These are phyloP conservation scores for Sphaerulina vaccinii DNA, from an alignment of 2,329 filamentous ascomycete species.

Conservation along the genomic window DNA sequence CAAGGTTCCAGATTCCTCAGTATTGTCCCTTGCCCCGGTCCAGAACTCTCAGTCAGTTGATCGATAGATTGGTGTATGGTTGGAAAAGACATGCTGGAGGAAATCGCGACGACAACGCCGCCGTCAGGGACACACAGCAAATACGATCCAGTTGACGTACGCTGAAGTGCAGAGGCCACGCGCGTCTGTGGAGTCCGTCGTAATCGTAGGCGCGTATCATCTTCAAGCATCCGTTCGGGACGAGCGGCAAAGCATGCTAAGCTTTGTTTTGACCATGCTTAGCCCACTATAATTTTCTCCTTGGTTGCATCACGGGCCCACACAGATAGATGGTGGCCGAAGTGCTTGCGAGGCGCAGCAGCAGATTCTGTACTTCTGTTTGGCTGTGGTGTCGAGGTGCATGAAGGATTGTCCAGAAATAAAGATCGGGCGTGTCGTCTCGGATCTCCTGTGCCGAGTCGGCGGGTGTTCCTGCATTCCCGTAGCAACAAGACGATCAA, in stretches of 20 bases:
- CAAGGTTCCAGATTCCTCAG: background rate
- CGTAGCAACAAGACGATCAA: background rate
- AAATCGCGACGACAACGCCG: background rate
- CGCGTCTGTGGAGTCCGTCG: slow-evolving; percentile 15
- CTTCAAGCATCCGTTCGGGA: slow-evolving; percentile 1
- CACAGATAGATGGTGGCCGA: slow-evolving; percentile 3
- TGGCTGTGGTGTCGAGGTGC: background rate
- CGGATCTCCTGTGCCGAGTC: background rate
- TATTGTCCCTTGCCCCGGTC: too few species aligned
- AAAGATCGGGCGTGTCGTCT: too few species aligned
- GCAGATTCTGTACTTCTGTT: background rate
- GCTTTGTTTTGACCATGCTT: slow-evolving; percentile 12
- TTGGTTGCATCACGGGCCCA: slow-evolving; percentile 4
- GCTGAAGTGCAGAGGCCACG: slow-evolving; percentile 1
- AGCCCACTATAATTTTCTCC: slow-evolving; percentile 12
- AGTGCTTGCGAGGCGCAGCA: slow-evolving; percentile 9
- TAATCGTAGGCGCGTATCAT: slow-evolving; percentile 12
- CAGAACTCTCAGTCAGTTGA: background rate
- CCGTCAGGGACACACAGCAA: slow-evolving; percentile 5
- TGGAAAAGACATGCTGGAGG: slow-evolving; percentile 8
- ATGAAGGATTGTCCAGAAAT: background rate
- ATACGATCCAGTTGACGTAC: slow-evolving; percentile 18
- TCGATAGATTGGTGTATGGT: background rate
- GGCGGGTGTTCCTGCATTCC: background rate
- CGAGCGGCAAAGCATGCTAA: slow-evolving; percentile 13